phyloP scores from a whole-genome alignment of 1,284 basidiomycete species.

The Leccinum fuscescens region DNA sequence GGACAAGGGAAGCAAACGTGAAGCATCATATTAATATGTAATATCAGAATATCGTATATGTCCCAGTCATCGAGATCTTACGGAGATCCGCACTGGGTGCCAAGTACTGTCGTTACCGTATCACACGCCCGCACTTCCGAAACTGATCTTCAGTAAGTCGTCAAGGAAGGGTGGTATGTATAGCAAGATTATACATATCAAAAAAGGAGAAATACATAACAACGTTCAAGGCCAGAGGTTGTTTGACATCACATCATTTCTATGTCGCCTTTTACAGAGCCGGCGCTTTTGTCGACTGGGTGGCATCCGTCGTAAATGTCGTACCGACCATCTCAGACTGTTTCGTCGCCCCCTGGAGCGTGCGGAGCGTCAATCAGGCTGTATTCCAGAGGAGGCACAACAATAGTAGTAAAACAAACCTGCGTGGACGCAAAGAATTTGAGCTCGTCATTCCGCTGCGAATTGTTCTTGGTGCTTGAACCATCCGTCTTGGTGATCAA shows the following conservation, averaged over 20 bases:
- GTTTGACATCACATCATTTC: neutral
- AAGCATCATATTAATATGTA: neutral
- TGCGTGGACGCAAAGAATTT: slow-evolving; percentile 3
- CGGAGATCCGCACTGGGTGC: neutral
- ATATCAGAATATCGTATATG: neutral
- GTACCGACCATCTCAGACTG: neutral
- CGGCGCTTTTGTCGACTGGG: neutral
- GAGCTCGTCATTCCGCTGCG: neutral
- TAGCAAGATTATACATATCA: neutral
- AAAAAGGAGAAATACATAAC: neutral
- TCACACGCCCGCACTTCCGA: neutral
- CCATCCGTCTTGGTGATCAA: neutral
- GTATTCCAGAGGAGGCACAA: neutral
- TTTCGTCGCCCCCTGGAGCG: neutral
- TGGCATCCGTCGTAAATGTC: neutral
- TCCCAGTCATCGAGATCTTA: neutral
- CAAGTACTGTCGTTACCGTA: neutral
- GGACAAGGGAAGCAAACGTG: neutral
- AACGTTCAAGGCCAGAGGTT: neutral
- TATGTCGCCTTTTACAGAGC: neutral
- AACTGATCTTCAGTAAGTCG: neutral
- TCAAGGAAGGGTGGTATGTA: neutral
- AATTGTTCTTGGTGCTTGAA: slow-evolving; percentile 1
- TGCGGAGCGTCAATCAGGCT: neutral
- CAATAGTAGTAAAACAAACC: neutral